Base-by-base conservation (phyloP, 164 flowering plant genomes). In the Euptelea pleiosperma region DNA sequence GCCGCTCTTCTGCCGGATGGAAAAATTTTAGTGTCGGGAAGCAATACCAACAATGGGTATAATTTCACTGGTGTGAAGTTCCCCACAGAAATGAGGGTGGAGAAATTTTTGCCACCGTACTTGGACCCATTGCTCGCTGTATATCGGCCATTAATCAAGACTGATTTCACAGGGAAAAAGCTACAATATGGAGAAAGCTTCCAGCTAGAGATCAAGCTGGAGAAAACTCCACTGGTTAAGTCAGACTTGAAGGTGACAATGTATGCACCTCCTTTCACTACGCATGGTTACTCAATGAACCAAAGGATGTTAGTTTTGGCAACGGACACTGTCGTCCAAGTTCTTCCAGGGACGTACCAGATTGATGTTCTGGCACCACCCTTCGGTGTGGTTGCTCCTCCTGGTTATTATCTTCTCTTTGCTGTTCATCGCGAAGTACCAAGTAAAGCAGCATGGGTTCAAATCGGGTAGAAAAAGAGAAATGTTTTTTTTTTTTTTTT, bases 91-190 rank as follows among this genome's bases (percentile, higher is more conserved):
- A 30, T 86, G 15, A 57, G 89, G 19, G 68, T 89, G 1, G 96
- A 93, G 80, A 83, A 83, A 37, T 89, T 87, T 75, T 71, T 69
- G 1, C 98, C 97, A 2, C 90, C 82, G 0, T 93, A 93, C 64
- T 37, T 93, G 46, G 87, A 83, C 26, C 79, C 83, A 0, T 29
- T 30, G 0, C 56, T 79, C 2, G 57, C 30, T 0, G 0, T 0
- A 1, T 30, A 40, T 25, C 64, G 84, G 30, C 86, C 87, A 0
- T 12, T 8, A 8, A 78, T 90, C 26, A 0, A 28, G 0, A 26
- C 2, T 0, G 52, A 10, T 0, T 2, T 2, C 0, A 11, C 60
- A 0, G 48, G 43, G 0, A 47, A 49, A 2, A 33, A 45, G 40
- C 1, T 87, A 1, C 14, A 3, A 0, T 87, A 84, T 31, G 79